phyloP scores from a whole-genome alignment of 805 yeast species.

The Kodamaea leandrae region DNA sequence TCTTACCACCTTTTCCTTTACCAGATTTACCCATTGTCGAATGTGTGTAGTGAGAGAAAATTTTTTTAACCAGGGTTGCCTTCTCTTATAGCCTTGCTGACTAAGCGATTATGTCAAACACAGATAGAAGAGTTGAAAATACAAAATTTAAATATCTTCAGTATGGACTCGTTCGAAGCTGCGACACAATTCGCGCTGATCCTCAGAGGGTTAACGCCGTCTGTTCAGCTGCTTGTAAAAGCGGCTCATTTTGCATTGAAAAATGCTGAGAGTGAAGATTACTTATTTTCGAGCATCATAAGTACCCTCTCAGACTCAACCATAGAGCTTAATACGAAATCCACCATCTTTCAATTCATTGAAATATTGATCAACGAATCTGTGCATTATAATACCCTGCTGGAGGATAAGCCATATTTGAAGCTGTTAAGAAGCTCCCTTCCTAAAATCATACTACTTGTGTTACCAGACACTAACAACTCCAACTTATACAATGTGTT shows the following conservation, averaged over 20 bases:
- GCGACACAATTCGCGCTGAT: conserved; percentile 70
- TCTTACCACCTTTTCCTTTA: conserved; percentile 85
- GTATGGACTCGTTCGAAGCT: conserved; percentile 88
- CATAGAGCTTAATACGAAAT: conserved; percentile 57
- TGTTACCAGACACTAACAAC: conserved; percentile 36
- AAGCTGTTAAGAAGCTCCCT: conserved; percentile 30
- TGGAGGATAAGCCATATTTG: conserved; percentile 40
- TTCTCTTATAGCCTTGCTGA: background rate
- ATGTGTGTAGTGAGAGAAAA: conserved; percentile 1
- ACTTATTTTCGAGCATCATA: conserved; percentile 62
- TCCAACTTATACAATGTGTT: conserved; percentile 38
- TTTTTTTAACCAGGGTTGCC: background rate
- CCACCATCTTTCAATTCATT: conserved; percentile 67
- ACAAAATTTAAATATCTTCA: background rate
- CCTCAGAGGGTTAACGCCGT: conserved; percentile 63
- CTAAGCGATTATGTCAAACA: conserved; percentile 1
- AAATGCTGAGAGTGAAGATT: conserved; percentile 60
- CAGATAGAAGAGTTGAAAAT: background rate
- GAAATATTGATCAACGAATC: conserved; percentile 55
- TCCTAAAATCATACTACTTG: conserved; percentile 33
- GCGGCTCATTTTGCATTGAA: conserved; percentile 57
- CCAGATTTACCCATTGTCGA: conserved; percentile 65
- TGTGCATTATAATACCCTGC: conserved; percentile 31
- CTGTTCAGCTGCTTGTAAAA: conserved; percentile 48
- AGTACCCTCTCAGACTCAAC: conserved; percentile 51